These are phyloP conservation scores for Domatiomyces catenatus DNA, from an alignment of 2,329 filamentous ascomycete genomes.

Conservation along the genomic window DNA sequence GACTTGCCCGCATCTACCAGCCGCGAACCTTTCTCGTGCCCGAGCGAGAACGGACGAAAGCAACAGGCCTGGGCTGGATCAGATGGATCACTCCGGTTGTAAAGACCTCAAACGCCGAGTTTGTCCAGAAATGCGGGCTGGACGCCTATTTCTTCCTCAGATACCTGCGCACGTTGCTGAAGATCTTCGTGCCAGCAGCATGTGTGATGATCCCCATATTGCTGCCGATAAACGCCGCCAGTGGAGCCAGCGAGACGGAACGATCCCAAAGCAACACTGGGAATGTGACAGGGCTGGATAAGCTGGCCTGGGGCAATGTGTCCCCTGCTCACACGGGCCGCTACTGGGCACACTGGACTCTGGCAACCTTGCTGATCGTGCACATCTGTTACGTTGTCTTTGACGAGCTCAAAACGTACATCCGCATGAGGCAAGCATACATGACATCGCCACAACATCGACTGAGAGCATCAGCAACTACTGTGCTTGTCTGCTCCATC, in stretches of 20 bases:
- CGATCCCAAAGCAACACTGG: conserved; percentile 24
- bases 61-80: conserved; percentile 46
- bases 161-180: conserved; percentile 68
- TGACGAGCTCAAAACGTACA: conserved; percentile 68
- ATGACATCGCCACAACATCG: conserved; percentile 90
- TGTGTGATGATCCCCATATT: conserved; percentile 67
- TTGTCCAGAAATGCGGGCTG: conserved; percentile 88
- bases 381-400: conserved; percentile 86
- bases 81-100: conserved; percentile 43
- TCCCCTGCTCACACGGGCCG: conserved; percentile 46
- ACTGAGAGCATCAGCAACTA: conserved; percentile 82
- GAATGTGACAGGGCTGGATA: conserved; percentile 56
- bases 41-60: conserved; percentile 65
- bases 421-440: conserved; percentile 86
- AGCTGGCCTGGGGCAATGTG: conserved; percentile 80
- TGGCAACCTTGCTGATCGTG: conserved; percentile 61
- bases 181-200: conserved; percentile 80
- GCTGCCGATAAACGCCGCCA: conserved; percentile 66
- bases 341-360: conserved; percentile 70
- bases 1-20: conserved; percentile 69
- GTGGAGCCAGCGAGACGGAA: conserved; percentile 37
- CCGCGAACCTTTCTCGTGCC: conserved; percentile 76
- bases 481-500: conserved; percentile 81
- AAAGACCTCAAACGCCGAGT: conserved; percentile 59
- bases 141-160: conserved; percentile 97